A percentile compares a stretch with the other conserved stretches of the same genome.
These are phyloP conservation scores for Porcisia hertigi DNA, from an alignment of 208 protist genomes.

Conservation along the genomic window DNA sequence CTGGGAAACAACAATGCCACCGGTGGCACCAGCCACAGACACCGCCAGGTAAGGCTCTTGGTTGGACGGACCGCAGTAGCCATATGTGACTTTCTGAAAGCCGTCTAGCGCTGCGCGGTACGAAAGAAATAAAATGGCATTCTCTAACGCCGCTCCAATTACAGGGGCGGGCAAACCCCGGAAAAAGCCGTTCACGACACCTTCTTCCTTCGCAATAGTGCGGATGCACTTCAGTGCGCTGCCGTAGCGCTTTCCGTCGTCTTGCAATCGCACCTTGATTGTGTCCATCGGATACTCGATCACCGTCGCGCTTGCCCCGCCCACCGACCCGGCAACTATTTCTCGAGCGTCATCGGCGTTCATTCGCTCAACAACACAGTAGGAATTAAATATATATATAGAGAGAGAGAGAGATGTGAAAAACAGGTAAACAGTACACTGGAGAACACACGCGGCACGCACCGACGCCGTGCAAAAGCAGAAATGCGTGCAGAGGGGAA, in stretches of 20 bases:
- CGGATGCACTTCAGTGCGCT: slow-evolving; percentile 65
- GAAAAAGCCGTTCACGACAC: slow-evolving; percentile 88
- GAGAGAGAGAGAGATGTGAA: not conserved
- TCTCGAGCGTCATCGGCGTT: slow-evolving; percentile 64
- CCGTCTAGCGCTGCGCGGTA: slow-evolving; percentile 59
- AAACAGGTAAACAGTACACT: not conserved
- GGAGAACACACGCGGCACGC: not conserved
- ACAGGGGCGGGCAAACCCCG: slow-evolving; percentile 86
- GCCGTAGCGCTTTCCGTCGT: slow-evolving; percentile 70
- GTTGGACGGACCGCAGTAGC: slow-evolving; percentile 39
- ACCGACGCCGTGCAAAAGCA: not conserved
- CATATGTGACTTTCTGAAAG: slow-evolving; percentile 65
- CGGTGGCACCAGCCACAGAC: slow-evolving; percentile 52
- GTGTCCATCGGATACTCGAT: slow-evolving; percentile 94
- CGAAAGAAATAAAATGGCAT: slow-evolving; percentile 80
- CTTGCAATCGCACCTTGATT: slow-evolving; percentile 92
- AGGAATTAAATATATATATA: too few species aligned
- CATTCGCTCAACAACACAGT: slow-evolving; percentile 25
- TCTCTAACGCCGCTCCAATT: slow-evolving; percentile 79
- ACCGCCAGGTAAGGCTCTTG: slow-evolving; percentile 76
- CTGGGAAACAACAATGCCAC: slow-evolving; percentile 79
- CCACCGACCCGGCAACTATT: slow-evolving; percentile 75
- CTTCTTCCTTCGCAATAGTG: slow-evolving; percentile 76
- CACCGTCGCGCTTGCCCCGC: slow-evolving; percentile 69
- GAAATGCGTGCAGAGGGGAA: not conserved